These are phyloP conservation scores for Populus hybrid DNA, from an alignment of 441 rosid species.

Conservation along the genomic window DNA sequence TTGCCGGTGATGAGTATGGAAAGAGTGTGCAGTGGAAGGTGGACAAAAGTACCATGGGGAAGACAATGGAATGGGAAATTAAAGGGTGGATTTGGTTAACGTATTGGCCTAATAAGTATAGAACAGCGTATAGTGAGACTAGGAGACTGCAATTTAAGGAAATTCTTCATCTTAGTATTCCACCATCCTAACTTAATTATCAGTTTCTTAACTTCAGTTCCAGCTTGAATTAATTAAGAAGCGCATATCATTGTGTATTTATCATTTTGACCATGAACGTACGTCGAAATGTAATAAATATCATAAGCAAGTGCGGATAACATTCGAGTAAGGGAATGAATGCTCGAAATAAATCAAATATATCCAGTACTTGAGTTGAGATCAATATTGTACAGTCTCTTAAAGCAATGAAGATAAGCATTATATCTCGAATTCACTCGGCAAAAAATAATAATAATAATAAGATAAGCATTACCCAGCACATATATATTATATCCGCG, in stretches of 20 bases:
- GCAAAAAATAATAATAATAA: no score
- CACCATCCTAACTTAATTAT: neutral
- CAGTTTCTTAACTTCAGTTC: neutral
- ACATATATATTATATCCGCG: no score
- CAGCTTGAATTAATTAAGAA: neutral
- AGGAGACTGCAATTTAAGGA: slow-evolving; percentile 75
- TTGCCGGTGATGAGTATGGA: slow-evolving; percentile 82
- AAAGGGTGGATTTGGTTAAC: slow-evolving; percentile 87
- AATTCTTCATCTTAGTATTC: slow-evolving; percentile 47
- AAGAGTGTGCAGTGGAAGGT: slow-evolving; percentile 72
- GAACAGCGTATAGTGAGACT: slow-evolving; percentile 67
- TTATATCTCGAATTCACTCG: no score
- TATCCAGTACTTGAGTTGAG: neutral
- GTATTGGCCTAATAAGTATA: slow-evolving; percentile 87
- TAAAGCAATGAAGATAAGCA: neutral
- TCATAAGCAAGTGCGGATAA: no score
- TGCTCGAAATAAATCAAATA: neutral
- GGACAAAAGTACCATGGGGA: slow-evolving; percentile 53
- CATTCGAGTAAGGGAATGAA: no score
- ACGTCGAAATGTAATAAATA: no score
- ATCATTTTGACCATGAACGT: no score
- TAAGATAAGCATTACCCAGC: no score
- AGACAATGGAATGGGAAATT: slow-evolving; percentile 75
- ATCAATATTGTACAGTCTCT: neutral
- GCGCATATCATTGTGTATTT: no score